phyloP scores from a whole-genome alignment of 306 rosid genomes.

The Castanea sativa region DNA sequence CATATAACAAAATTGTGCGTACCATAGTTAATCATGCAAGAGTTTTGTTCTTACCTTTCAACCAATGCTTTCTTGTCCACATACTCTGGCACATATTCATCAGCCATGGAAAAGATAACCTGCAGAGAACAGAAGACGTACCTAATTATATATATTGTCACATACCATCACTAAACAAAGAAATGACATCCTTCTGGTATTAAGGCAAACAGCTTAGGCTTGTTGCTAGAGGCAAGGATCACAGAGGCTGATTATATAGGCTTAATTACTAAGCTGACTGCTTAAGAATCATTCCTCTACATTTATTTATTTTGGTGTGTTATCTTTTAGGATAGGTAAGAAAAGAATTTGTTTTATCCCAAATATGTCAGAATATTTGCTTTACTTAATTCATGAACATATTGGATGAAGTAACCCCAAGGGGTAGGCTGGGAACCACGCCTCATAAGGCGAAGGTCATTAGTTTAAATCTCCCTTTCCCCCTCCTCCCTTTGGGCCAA shows the following conservation, averaged over 20 bases:
- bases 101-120: constrained; percentile 93
- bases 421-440: too few species aligned
- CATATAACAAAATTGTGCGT: background rate
- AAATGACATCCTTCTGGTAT: background rate
- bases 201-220: background rate
- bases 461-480: too few species aligned
- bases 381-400: background rate
- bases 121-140: constrained; percentile 31
- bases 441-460: too few species aligned
- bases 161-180: background rate
- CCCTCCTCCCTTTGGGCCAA: too few species aligned
- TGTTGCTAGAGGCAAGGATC: background rate
- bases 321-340: background rate
- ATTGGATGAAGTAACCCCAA: background rate
- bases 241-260: background rate
- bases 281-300: background rate
- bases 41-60: constrained; percentile 54
- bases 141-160: background rate
- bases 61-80: constrained; percentile 89
- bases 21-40: background rate
- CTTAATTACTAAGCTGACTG: background rate
- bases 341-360: background rate
- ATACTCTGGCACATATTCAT: constrained; percentile 92
- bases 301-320: background rate
- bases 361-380: background rate